These are phyloP conservation scores for Solanum clarkiae DNA, from an alignment of 257 asterid species.

Conservation along the genomic window DNA sequence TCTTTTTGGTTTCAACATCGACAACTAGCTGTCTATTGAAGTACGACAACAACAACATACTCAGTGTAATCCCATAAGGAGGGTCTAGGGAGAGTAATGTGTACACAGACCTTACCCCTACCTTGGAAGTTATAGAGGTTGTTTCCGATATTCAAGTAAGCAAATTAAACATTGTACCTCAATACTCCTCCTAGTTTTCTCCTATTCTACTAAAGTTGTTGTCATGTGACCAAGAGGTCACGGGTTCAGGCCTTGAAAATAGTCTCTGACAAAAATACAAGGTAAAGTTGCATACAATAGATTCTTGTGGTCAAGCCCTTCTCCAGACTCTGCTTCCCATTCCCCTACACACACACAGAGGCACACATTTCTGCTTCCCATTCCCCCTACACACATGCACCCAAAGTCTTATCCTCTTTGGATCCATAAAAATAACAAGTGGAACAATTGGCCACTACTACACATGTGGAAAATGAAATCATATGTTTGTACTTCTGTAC, in stretches of 20 bases:
- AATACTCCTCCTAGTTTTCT: background rate
- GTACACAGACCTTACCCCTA: background rate
- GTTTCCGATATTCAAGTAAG: background rate
- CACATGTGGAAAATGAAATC: background rate
- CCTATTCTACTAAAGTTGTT: background rate
- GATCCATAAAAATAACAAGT: background rate
- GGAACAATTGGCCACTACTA: background rate
- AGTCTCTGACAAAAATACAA: no score
- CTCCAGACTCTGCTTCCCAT: background rate
- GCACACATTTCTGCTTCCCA: background rate
- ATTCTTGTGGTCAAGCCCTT: no score
- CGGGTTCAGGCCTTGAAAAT: no score
- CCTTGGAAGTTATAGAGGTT: slow-evolving; percentile 27
- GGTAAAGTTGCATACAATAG: no score
- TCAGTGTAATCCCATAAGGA: no score
- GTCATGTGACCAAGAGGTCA: no score
- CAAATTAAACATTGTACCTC: background rate
- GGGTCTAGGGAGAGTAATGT: no score
- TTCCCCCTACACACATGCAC: background rate
- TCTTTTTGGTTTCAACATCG: no score
- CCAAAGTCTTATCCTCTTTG: background rate
- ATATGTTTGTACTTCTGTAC: background rate
- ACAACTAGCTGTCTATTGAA: slow-evolving; percentile 14
- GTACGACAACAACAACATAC: background rate
- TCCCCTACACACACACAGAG: background rate